Evolutionary conservation across 148 eudicot genomes (phyloP), one percentile per base, ranked within the genome.

Genomic region (Cornus kousa): DNA sequence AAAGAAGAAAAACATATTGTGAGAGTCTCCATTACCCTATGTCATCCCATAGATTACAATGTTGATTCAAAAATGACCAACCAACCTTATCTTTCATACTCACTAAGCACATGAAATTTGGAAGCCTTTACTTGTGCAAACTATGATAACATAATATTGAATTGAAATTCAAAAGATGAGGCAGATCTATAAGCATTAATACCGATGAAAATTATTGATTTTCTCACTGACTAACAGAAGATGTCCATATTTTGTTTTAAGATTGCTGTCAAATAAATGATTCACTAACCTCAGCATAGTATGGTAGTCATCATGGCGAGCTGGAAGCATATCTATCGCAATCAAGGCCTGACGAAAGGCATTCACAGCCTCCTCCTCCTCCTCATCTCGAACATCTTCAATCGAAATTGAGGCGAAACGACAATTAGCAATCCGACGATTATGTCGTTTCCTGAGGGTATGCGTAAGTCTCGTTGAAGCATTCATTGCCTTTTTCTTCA

Each of bases 291-390:
- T 93, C 80, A 95, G 83, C 91, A 95, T 86, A 35, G 95, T 93
- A 79, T 95, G 99, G 78, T 93, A 93, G 82, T 95, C 99, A 83
- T 93, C 98, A 48, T 89, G 92, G 72, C 80, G 88, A 74, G 80
- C 71, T 16, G 92, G 97, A 77, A 95, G 92, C 83, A 95, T 67
- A 82, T 88, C 90, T 78, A 87, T 89, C 19, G 85, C 93, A 67
- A 93, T 86, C 90, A 95, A 78, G 31, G 79, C 79, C 85, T 80
- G 88, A 0, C 95, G 93, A 76, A 93, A 87, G 1, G 86, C 84
- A 82, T 89, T 86, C 24, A 95, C 97, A 0, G 89, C 91, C 65
- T 81, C 93, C 76, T 88, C 97, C 84, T 95, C 99, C 80, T 88
- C 88, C 80, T 90, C 95, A 76, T 95, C 93, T 74, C 90, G 90